phyloP scores from a whole-genome alignment of 2,329 filamentous ascomycete species.

The Basipetospora chlamydospora region DNA sequence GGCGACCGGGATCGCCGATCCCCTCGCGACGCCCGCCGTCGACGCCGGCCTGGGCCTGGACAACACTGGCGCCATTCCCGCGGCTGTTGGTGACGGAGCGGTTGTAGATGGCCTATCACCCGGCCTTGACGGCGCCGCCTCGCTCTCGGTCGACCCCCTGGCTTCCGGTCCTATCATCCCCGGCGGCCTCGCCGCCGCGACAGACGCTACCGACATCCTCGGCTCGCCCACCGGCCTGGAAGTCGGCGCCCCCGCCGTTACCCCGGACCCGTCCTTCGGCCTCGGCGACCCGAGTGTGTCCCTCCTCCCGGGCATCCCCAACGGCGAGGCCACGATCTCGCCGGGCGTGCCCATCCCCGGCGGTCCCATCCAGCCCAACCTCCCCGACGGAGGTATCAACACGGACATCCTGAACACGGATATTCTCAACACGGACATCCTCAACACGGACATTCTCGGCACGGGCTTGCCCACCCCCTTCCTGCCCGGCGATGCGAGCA shows the following conservation, averaged over 20 bases:
- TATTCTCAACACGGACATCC: too few relatives aligned
- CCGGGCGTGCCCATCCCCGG: background rate
- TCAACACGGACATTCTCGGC: background rate
- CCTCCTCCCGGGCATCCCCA: too few relatives aligned
- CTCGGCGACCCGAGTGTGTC: too few relatives aligned
- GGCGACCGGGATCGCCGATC: background rate
- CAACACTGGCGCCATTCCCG: background rate
- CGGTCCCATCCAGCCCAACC: background rate
- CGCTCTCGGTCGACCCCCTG: background rate
- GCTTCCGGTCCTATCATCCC: background rate
- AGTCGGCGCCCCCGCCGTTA: too few relatives aligned
- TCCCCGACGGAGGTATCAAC: background rate
- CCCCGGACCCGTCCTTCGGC: too few relatives aligned
- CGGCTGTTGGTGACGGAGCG: too few relatives aligned
- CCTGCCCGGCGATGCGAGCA: background rate
- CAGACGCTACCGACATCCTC: background rate
- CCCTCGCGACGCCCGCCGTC: background rate
- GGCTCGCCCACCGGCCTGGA: background rate
- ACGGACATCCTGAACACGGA: background rate
- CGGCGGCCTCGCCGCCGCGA: background rate
- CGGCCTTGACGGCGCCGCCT: background rate
- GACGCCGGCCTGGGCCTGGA: background rate
- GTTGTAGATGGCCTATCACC: background rate
- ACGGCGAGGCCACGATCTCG: too few relatives aligned
- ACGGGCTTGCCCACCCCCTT: background rate